These are phyloP conservation scores for Phytophthora agathidicida DNA, from an alignment of 352 stramenopile genomes.

Conservation along the genomic window DNA sequence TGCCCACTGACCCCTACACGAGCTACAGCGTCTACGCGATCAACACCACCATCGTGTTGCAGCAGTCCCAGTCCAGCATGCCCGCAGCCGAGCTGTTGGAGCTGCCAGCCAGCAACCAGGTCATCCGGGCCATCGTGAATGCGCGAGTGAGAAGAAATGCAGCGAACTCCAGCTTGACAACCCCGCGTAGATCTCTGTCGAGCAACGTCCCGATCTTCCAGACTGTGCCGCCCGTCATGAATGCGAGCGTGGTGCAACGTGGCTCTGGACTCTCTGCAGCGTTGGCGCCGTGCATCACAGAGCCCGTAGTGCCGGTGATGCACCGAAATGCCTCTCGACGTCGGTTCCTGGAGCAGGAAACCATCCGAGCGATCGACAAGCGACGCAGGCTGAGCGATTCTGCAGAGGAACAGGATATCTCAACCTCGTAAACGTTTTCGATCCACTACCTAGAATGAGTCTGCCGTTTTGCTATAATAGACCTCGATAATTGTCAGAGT, in stretches of 20 bases:
- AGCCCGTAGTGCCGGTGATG: conserved; percentile 74
- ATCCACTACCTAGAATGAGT: conserved; percentile 12
- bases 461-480: conserved; percentile 41
- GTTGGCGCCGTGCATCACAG: conserved; percentile 61
- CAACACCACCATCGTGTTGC: conserved; percentile 90
- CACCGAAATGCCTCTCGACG: conserved; percentile 69
- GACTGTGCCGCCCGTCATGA: conserved; percentile 72
- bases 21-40: conserved; percentile 91
- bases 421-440: conserved; percentile 37
- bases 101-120: conserved; percentile 82
- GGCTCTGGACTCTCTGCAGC: conserved; percentile 39
- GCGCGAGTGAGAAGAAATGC: conserved; percentile 75
- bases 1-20: conserved; percentile 81
- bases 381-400: conserved; percentile 55
- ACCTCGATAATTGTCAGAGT: conserved; percentile 34
- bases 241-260: conserved; percentile 78
- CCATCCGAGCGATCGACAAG: conserved; percentile 57
- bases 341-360: conserved; percentile 58
- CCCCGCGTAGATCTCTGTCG: conserved; percentile 28
- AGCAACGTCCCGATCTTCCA: conserved; percentile 60
- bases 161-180: conserved; percentile 8
- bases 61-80: conserved; percentile 84
- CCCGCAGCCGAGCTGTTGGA: conserved; percentile 78
- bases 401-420: conserved; percentile 64
- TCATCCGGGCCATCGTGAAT: conserved; percentile 88